Base-by-base conservation (phyloP, 805 yeast genomes). In the Barnettozyma vustinii region DNA sequence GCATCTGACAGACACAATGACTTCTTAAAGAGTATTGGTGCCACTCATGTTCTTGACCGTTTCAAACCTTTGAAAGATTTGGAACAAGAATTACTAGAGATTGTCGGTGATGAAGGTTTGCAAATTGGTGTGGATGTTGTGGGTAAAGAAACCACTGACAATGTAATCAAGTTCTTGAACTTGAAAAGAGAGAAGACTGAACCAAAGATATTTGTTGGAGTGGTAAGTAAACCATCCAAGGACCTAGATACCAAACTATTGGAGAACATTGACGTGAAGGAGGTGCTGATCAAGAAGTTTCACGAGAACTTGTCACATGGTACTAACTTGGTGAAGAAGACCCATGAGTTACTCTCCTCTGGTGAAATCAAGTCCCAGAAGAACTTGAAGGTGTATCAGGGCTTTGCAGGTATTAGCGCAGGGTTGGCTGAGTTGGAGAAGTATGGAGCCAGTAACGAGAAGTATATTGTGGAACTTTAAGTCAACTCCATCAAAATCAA, bases 231-330 rank as follows among this genome's bases (percentile, higher is more conserved):
- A 35, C 71, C 73, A 23, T 54, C 69, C 44, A 51, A 60, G 49
- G 52, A 52, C 33, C 19, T 56, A 40, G 56, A 54, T 45, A 47
- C 61, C 45, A 37, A 54, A 21, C 42, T 57, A 2, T 55, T 61
- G 7, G 44, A 55, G 19, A 56, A 59, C 37, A 60, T 71, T 8
- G 59, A 57, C 1, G 49, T 67, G 1, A 65, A 63, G 39, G 62
- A 62, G 18, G 73, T 73, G 2, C 56, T 63, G 9, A 68, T 74
- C 25, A 74, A 74, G 51, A 59, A 58, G 45, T 74, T 74, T 51
- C 79, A 74, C 49, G 79, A 73, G 54, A 67, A 74, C 48, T 44
- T 71, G 13, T 55, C 54, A 5, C 70, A 63, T 54, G 77, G 77
- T 16, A 51, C 60, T 37, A 47, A 54, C 18, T 56, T 73, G 26